Evolutionary conservation across 2,329 filamentous ascomycete species (phyloP).

Genomic region (Dactylellina haptotyla): DNA sequence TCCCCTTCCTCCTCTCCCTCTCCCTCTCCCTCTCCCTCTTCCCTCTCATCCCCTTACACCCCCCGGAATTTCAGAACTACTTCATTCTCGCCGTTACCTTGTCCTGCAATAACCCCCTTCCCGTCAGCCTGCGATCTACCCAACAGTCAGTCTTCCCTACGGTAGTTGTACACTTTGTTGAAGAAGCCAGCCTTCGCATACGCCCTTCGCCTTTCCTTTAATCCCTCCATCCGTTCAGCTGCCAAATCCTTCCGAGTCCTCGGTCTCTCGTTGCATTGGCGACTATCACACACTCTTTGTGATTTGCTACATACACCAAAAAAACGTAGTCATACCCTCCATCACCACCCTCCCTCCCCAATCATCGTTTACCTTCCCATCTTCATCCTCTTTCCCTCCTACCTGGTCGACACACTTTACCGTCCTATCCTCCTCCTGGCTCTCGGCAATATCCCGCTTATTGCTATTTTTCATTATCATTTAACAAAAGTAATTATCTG

Average conservation of each 20-base stretch:
- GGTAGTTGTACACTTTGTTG: neutral
- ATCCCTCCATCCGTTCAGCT: neutral
- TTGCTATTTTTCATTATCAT: neutral
- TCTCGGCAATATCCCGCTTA: neutral
- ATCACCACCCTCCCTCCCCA: neutral
- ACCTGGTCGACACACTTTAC: neutral
- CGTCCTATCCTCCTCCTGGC: neutral
- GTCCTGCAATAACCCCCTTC: slow-evolving; percentile 1
- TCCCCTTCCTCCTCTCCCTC: neutral
- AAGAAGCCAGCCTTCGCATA: slow-evolving; percentile 19
- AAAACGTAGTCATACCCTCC: slow-evolving; percentile 45
- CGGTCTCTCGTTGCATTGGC: neutral
- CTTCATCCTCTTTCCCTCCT: neutral
- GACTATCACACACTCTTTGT: too few species aligned
- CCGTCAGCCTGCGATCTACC: slow-evolving; percentile 13
- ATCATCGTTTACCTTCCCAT: neutral
- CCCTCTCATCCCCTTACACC: neutral
- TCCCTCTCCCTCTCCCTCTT: neutral
- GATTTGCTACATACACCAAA: slow-evolving; percentile 25
- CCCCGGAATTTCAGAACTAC: too few species aligned
- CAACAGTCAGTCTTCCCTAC: neutral
- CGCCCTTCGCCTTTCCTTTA: slow-evolving; percentile 6
- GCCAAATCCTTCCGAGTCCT: slow-evolving; percentile 14
- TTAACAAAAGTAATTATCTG: too few species aligned
- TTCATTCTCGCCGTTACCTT: slow-evolving; percentile 1